Percentiles rank a stretch among this genome's conserved stretches.
Evolutionary conservation across 345 rosid genomes (phyloP).

Genomic region (Mangifera indica): DNA sequence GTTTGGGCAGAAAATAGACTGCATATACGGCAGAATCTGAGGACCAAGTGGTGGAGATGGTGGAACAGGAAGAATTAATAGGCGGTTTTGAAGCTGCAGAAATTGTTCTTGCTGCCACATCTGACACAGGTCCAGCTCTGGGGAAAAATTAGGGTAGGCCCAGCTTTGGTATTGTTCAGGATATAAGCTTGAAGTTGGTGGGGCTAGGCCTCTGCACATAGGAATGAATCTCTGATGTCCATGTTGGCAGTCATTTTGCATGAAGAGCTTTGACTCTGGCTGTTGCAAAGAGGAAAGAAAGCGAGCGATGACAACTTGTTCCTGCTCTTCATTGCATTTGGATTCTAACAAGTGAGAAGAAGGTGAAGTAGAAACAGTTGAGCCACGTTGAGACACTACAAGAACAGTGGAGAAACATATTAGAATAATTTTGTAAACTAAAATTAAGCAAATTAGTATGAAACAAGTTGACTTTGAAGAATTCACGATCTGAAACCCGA

Average conservation of each 20-base stretch:
- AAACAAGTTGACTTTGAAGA: background rate
- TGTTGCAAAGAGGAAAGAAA: slow-evolving; percentile 41
- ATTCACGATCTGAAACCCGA: background rate
- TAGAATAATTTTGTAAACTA: slow-evolving; percentile 1
- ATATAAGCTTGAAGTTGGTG: slow-evolving; percentile 29
- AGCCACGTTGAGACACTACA: slow-evolving; percentile 44
- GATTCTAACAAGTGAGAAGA: slow-evolving; percentile 30
- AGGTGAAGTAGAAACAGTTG: slow-evolving; percentile 29
- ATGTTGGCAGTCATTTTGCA: slow-evolving; percentile 20
- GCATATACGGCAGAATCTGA: slow-evolving; percentile 46
- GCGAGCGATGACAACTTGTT: slow-evolving; percentile 45
- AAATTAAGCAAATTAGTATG: background rate
- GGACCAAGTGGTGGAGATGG: slow-evolving; percentile 34
- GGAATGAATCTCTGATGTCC: slow-evolving; percentile 34
- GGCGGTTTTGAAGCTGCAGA: slow-evolving; percentile 43
- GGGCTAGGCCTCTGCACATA: slow-evolving; percentile 27
- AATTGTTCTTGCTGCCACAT: slow-evolving; percentile 56
- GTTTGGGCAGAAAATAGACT: slow-evolving; percentile 36
- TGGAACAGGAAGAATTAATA: slow-evolving; percentile 37
- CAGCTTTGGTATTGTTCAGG: slow-evolving; percentile 35
- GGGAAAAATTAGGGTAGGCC: slow-evolving; percentile 41
- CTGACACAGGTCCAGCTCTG: slow-evolving; percentile 44
- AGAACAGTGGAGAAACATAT: background rate
- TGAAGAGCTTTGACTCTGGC: slow-evolving; percentile 25
- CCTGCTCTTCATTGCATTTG: slow-evolving; percentile 47